Percentiles rank a stretch among this genome's conserved stretches.
These are phyloP conservation scores for Mycosarcoma maydis DNA, from an alignment of 1,284 basidiomycete species.

Conservation along the genomic window DNA sequence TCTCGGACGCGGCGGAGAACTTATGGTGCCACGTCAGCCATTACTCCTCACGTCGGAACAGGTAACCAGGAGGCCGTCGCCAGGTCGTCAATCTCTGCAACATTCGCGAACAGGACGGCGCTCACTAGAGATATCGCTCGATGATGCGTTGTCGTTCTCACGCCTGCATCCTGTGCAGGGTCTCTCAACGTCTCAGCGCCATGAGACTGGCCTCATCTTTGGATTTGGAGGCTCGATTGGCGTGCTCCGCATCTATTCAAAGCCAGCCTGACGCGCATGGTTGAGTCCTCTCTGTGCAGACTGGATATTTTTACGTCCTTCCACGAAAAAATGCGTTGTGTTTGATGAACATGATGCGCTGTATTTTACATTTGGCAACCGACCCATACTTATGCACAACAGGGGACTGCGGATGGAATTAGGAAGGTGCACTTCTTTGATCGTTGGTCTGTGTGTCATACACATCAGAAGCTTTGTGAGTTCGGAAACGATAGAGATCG, in stretches of 20 bases:
- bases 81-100: slow-evolving; percentile 11
- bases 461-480: background rate
- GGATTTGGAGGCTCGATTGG: slow-evolving; percentile 44
- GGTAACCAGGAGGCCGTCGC: background rate
- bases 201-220: slow-evolving; percentile 20
- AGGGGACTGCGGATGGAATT: too few species aligned
- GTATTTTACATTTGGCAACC: slow-evolving; percentile 8
- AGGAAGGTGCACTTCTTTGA: too few species aligned
- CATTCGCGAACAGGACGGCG: background rate
- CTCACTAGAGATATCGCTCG: slow-evolving; percentile 11
- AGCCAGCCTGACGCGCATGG: slow-evolving; percentile 5
- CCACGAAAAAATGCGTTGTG: background rate
- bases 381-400: too few species aligned
- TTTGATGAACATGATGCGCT: background rate
- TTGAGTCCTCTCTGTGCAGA: too few species aligned
- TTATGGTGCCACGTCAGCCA: slow-evolving; percentile 30
- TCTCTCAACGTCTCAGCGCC: slow-evolving; percentile 1
- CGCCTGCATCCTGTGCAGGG: slow-evolving; percentile 32
- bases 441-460: too few species aligned
- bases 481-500: background rate
- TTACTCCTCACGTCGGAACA: slow-evolving; percentile 12
- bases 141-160: slow-evolving; percentile 37
- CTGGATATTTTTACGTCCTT: background rate
- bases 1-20: slow-evolving; percentile 37
- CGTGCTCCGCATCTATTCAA: slow-evolving; percentile 4